These are phyloP conservation scores for Dispira simplex DNA, from an alignment of 192 early-diverging fungal genomes.

Conservation along the genomic window DNA sequence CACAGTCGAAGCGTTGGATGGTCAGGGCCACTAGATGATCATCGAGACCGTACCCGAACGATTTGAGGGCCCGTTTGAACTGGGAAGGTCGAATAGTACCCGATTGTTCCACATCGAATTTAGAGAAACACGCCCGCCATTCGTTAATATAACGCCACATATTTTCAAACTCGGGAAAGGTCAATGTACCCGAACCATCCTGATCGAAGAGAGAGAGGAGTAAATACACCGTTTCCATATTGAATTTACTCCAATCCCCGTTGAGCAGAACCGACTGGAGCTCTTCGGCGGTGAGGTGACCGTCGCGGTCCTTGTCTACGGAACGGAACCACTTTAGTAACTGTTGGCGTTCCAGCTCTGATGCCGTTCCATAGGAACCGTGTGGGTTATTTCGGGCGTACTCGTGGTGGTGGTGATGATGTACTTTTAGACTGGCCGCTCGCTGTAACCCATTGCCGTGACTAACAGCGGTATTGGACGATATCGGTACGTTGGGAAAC, in stretches of 20 bases:
- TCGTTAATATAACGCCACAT: slow-evolving; percentile 72
- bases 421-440: neutral
- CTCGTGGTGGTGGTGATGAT: neutral
- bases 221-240: slow-evolving; percentile 61
- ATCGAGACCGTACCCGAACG: slow-evolving; percentile 8
- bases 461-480: neutral
- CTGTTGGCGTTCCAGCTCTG: neutral
- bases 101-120: slow-evolving; percentile 57
- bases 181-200: slow-evolving; percentile 63
- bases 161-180: slow-evolving; percentile 56
- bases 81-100: slow-evolving; percentile 24
- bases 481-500: neutral
- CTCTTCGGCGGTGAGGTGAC: slow-evolving; percentile 50
- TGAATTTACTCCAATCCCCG: slow-evolving; percentile 68
- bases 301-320: slow-evolving; percentile 48
- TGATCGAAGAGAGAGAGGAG: slow-evolving; percentile 70
- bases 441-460: neutral
- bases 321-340: slow-evolving; percentile 9
- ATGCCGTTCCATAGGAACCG: neutral
- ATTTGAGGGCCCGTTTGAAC: slow-evolving; percentile 3
- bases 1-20: slow-evolving; percentile 19
- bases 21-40: slow-evolving; percentile 3
- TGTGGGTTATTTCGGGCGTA: no score
- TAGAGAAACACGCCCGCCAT: slow-evolving; percentile 66
- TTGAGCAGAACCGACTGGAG: slow-evolving; percentile 61